Conservation (phyloP, 176 grass and related monocot species). For the Chrysopogon serrulatus region DNA sequence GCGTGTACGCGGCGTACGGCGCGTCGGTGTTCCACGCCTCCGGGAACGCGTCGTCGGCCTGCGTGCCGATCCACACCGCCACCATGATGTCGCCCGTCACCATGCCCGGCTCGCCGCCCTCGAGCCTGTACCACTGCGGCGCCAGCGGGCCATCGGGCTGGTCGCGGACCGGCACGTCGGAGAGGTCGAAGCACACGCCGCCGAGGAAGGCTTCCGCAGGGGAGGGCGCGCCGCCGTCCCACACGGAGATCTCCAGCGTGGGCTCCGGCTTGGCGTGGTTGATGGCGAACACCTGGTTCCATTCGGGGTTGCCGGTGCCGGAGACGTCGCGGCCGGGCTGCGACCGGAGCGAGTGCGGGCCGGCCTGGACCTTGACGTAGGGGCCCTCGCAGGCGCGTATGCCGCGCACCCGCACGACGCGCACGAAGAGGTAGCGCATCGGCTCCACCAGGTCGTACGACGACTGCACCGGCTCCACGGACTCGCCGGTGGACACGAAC, state of each 20-base stretch:
- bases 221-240: constrained; percentile 48
- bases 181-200: constrained; percentile 96
- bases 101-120: constrained; percentile 55
- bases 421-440: constrained; percentile 91
- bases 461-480: constrained; percentile 45
- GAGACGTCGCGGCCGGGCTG: constrained; percentile 47
- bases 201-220: constrained; percentile 58
- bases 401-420: constrained; percentile 67
- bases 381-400: constrained; percentile 71
- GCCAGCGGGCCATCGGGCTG: constrained; percentile 79
- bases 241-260: constrained; percentile 80
- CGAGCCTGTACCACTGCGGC: constrained; percentile 92
- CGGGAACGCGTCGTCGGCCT: constrained; percentile 89
- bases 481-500: constrained; percentile 51
- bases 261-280: constrained; percentile 61
- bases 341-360: constrained; percentile 46
- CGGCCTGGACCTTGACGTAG: constrained; percentile 60
- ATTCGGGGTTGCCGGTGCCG: constrained; percentile 64
- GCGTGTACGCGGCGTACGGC: constrained; percentile 76
- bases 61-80: constrained; percentile 92
- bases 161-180: constrained; percentile 74
- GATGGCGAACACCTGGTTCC: constrained; percentile 84
- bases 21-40: constrained; percentile 88
- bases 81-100: constrained; percentile 93
- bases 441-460: constrained; percentile 88